Percentiles rank a stretch among this genome's conserved stretches.
phyloP scores from a whole-genome alignment of 345 rosid genomes.

The Boechera retrofracta region DNA sequence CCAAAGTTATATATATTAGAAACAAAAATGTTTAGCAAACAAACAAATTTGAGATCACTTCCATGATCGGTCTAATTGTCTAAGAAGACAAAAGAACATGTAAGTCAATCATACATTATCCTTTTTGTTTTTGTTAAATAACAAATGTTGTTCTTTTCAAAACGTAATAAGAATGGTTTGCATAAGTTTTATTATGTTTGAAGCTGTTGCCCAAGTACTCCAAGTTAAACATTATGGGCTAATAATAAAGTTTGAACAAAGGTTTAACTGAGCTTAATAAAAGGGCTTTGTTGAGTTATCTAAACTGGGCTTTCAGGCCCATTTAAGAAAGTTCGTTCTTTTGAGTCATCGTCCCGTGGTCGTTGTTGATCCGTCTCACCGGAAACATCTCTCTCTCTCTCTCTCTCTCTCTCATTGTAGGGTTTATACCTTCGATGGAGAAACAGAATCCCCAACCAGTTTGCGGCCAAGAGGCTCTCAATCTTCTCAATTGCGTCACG shows the following conservation, averaged over 20 bases:
- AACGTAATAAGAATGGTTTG: too few relatives aligned
- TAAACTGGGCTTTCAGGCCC: conserved; percentile 5
- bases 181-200: too few relatives aligned
- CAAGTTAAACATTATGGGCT: too few relatives aligned
- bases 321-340: not conserved
- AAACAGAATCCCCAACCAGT: conserved; percentile 49
- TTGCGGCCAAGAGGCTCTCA: conserved; percentile 71
- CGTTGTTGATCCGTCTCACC: conserved; percentile 8
- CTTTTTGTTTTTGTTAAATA: too few relatives aligned
- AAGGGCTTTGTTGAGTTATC: not conserved
- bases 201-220: too few relatives aligned
- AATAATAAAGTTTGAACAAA: too few relatives aligned
- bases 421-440: conserved; percentile 50
- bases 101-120: not conserved
- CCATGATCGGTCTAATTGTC: not conserved
- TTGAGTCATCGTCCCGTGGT: conserved; percentile 4
- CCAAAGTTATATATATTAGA: not conserved
- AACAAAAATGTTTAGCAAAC: not conserved
- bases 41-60: not conserved
- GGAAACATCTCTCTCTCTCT: conserved; percentile 1
- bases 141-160: too few relatives aligned
- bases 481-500: conserved; percentile 83
- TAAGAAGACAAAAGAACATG: not conserved
- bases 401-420: not conserved
- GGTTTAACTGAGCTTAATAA: not conserved